These are phyloP conservation scores for Fraxinus greggii DNA, from an alignment of 305 asterid species.

Conservation along the genomic window DNA sequence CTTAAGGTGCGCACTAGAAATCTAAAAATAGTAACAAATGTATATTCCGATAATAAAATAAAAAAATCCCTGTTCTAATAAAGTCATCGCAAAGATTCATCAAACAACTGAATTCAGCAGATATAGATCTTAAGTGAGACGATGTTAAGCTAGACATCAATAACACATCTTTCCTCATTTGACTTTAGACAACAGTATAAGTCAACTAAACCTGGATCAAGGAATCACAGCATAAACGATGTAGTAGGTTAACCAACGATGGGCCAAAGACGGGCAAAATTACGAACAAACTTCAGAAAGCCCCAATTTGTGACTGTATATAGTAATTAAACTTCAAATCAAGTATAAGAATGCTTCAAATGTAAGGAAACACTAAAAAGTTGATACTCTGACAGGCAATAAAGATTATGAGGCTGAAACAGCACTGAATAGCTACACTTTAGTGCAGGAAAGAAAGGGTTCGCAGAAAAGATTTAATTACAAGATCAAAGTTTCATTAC, in stretches of 20 bases:
- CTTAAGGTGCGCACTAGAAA: neutral
- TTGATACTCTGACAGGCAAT: conserved; percentile 5
- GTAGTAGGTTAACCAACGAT: conserved; percentile 21
- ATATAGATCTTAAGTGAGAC: conserved; percentile 26
- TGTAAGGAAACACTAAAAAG: conserved; percentile 10
- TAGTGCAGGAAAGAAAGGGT: conserved; percentile 9
- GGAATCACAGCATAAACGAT: neutral
- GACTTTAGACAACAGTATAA: conserved; percentile 17
- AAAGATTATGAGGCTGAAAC: conserved; percentile 10
- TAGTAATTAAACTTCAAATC: conserved; percentile 24
- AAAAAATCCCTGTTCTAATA: neutral
- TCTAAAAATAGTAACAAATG: neutral
- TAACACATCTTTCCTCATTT: conserved; percentile 22
- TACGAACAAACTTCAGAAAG: conserved; percentile 14
- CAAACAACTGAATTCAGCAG: conserved; percentile 6
- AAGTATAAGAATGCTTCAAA: conserved; percentile 23
- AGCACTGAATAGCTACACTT: conserved; percentile 21
- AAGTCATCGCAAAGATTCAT: neutral
- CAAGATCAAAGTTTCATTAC: neutral
- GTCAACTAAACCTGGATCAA: conserved; percentile 11
- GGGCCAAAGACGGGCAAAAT: conserved; percentile 14
- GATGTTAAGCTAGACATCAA: conserved; percentile 14
- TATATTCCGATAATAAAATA: neutral
- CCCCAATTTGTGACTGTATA: conserved; percentile 15
- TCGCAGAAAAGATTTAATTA: conserved; percentile 15